phyloP scores from a whole-genome alignment of 352 stramenopile species.

The Phytopythium vexans region DNA sequence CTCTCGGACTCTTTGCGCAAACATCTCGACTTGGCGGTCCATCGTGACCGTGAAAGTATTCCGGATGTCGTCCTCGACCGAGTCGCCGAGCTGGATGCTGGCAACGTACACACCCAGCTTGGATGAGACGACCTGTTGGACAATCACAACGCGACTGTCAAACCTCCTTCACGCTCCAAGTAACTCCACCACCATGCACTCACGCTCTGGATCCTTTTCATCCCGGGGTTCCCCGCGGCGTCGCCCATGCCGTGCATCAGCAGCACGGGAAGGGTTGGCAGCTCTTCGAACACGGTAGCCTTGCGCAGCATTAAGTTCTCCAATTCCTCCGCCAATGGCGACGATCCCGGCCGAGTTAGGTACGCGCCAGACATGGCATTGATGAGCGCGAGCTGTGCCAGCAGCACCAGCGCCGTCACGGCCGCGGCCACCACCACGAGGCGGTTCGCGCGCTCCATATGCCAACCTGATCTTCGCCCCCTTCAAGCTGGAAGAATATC shows the following conservation, averaged over 20 bases:
- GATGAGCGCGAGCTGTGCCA: slow-evolving; percentile 51
- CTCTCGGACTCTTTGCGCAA: slow-evolving; percentile 77
- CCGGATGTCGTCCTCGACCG: slow-evolving; percentile 79
- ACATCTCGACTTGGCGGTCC: slow-evolving; percentile 88
- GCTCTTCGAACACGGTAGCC: slow-evolving; percentile 38
- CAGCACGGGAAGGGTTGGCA: slow-evolving; percentile 55
- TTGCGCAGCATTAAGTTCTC: no score
- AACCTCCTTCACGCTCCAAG: not conserved
- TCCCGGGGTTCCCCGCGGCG: slow-evolving; percentile 87
- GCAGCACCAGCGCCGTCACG: slow-evolving; percentile 36
- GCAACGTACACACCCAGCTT: slow-evolving; percentile 82
- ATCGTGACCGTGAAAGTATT: slow-evolving; percentile 94
- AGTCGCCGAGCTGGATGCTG: slow-evolving; percentile 88
- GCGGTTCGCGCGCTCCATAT: slow-evolving; percentile 22
- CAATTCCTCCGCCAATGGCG: no score
- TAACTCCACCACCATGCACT: not conserved
- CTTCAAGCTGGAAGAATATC: slow-evolving; percentile 28
- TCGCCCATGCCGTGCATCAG: slow-evolving; percentile 95
- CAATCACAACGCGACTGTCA: no score
- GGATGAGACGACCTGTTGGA: slow-evolving; percentile 66
- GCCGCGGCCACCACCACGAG: slow-evolving; percentile 32
- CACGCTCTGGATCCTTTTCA: slow-evolving; percentile 82
- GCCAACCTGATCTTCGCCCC: slow-evolving; percentile 6
- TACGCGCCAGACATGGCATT: slow-evolving; percentile 32
- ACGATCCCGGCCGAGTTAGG: no score